Evolutionary conservation across 129 eudicot species (phyloP), one percentile per base, ranked within the genome.

Genomic region (Artemisia argyi): DNA sequence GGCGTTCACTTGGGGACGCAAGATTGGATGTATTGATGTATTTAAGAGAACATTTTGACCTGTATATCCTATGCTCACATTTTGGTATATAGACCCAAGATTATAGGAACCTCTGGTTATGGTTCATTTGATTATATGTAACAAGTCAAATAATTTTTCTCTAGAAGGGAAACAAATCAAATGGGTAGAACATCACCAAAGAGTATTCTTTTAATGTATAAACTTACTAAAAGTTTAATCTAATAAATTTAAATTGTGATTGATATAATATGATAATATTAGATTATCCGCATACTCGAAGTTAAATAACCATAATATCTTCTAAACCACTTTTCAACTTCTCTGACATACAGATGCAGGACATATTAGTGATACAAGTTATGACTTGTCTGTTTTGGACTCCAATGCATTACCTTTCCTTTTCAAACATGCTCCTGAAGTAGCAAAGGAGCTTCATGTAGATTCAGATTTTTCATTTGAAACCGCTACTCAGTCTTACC

Each of bases 401-500:
- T 88, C 99, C 74, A 95, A 95, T 70, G 86, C 96, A 15, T 78
- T 95, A 65, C 73, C 70, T 73, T 91, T 88, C 76, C 88, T 95
- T 76, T 95, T 95, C 85, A 88, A 95, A 53, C 88, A 95, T 74
- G 91, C 97, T 50, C 97, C 94, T 54, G 83, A 86, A 73, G 85
- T 83, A 57, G 89, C 87, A 39, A 87, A 80, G 57, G 85, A 84
- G 76, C 77, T 95, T 77, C 66, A 84, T 13, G 68, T 86, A 44
- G 83, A 73, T 78, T 70, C 87, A 54, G 85, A 80, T 12, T 73
- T 84, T 71, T 90, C 91, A 44, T 88, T 80, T 59, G 78, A 79
- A 49, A 69, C 83, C 0, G 76, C 85, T 47, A 85, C 73, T 76
- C 79, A 59, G 70, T 88, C 97, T 66, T 48, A 28, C 24, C 75